Base-by-base conservation (phyloP, 1,284 basidiomycete genomes). In the Ceratobasidium sp. region DNA sequence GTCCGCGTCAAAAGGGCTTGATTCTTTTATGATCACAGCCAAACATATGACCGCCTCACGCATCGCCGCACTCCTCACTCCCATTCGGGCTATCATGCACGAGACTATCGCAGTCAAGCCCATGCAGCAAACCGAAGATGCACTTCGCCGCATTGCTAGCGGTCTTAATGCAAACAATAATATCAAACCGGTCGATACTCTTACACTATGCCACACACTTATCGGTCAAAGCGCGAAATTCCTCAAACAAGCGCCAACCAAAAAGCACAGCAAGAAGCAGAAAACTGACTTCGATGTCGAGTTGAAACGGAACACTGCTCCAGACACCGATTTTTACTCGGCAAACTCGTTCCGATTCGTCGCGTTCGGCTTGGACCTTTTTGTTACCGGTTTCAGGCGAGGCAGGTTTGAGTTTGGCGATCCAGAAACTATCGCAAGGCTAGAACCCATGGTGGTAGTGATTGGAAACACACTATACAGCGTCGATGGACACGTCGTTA, bases 401-500 rank as follows among this genome's bases (percentile, higher is more conserved):
- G 92, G 92, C 80, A 92, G 92, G 46, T 98, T 99, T 82, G 93
- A 97, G 83, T 93, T 97, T 83, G 90, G 91, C 42, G 91, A 98
- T 81, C 81, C 88, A 3, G 86, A 89, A 33, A 89, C 94, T 65
- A 87, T 97, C 66, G 87, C 93, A 13, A 92, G 96, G 56, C 88
- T 99, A 28, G 95, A 97, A 76, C 91, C 95, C 0, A 93, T 99
- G 86, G 92, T 98, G 26, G 87, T 91, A 50, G 90, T 93, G 13
- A 93, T 99, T 67, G 98, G 97, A 48, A 97, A 99, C 83, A 94
- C 95, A 0, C 90, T 99, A 0, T 99, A 98, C 84, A 94, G 97
- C 5, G 91, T 90, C 50, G 93, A 93, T 69, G 90, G 93, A 7
- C 87, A 91, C 15, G 94, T 99, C 17, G 87, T 98, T n/a, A 86